These are phyloP conservation scores for Gyromitra esculenta DNA, from an alignment of 2,329 filamentous ascomycete species.

Conservation along the genomic window DNA sequence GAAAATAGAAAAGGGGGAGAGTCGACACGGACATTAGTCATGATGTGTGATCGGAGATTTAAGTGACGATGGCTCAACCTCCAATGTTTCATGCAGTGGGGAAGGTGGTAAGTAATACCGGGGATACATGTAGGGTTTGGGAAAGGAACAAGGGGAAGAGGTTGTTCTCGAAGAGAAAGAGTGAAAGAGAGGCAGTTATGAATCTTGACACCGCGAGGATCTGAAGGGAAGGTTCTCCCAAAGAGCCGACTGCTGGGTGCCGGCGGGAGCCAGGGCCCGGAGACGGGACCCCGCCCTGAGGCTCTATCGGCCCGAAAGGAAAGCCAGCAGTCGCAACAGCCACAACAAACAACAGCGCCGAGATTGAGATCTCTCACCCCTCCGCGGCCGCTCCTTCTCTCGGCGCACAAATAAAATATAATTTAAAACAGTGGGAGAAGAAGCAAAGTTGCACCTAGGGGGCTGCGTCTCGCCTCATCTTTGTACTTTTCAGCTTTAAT, in stretches of 20 bases:
- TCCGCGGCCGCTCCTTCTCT: background rate
- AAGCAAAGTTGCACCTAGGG: background rate
- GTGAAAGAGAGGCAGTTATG: no score
- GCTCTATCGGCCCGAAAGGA: background rate
- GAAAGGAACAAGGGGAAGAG: no score
- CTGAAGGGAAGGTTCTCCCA: background rate
- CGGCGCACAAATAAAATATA: background rate
- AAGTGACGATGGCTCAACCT: background rate
- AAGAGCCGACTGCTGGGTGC: background rate
- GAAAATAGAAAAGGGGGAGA: background rate
- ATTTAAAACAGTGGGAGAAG: background rate
- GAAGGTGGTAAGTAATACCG: background rate
- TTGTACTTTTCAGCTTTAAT: background rate
- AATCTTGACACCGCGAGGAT: no score
- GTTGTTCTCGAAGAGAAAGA: no score
- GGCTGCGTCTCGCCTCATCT: background rate
- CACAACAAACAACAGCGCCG: background rate
- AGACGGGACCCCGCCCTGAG: background rate
- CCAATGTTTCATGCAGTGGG: background rate
- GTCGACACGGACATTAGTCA: background rate
- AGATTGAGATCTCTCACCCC: background rate
- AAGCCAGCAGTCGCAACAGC: background rate
- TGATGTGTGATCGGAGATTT: background rate
- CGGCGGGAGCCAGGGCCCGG: background rate
- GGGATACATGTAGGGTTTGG: background rate